Conservation (phyloP, 1,139 yeast species). For the Suhomyces yuchorum region DNA sequence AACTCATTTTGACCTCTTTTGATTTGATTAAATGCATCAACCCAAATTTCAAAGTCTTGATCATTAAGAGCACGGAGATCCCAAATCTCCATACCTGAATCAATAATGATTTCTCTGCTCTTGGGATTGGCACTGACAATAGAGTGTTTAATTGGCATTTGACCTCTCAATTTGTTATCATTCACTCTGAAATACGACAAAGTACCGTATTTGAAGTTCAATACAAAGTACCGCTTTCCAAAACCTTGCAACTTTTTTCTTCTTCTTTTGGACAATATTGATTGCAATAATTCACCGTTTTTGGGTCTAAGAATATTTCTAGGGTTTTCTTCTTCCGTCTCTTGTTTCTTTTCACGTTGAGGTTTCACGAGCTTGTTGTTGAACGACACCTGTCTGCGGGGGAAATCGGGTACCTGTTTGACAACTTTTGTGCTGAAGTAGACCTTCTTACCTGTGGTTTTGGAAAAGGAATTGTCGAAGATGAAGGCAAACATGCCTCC, state of each 20-base stretch:
- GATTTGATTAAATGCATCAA: slow-evolving; percentile 66
- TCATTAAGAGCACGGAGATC: slow-evolving; percentile 67
- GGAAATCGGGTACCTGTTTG: slow-evolving; percentile 8
- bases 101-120: slow-evolving; percentile 72
- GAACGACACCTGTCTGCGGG: slow-evolving; percentile 9
- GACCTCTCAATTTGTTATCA: slow-evolving; percentile 80
- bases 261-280: slow-evolving; percentile 71
- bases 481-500: slow-evolving; percentile 83
- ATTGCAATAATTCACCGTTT: slow-evolving; percentile 70
- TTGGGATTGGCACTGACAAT: slow-evolving; percentile 78
- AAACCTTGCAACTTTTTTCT: slow-evolving; percentile 82
- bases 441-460: slow-evolving; percentile 79
- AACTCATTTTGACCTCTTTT: slow-evolving; percentile 25
- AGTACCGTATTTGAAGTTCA: slow-evolving; percentile 81
- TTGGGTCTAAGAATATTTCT: slow-evolving; percentile 37
- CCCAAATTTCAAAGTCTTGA: slow-evolving; percentile 79
- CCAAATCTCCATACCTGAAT: slow-evolving; percentile 97
- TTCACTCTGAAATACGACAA: slow-evolving; percentile 75
- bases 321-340: neutral
- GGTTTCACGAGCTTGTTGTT: slow-evolving; percentile 7
- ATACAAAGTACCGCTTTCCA: slow-evolving; percentile 77
- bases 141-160: slow-evolving; percentile 82
- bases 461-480: slow-evolving; percentile 89
- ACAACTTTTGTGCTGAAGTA: slow-evolving; percentile 60
- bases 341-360: neutral